Conservation (phyloP, 2,329 filamentous ascomycete genomes). For the Hypoxylon sp. region DNA sequence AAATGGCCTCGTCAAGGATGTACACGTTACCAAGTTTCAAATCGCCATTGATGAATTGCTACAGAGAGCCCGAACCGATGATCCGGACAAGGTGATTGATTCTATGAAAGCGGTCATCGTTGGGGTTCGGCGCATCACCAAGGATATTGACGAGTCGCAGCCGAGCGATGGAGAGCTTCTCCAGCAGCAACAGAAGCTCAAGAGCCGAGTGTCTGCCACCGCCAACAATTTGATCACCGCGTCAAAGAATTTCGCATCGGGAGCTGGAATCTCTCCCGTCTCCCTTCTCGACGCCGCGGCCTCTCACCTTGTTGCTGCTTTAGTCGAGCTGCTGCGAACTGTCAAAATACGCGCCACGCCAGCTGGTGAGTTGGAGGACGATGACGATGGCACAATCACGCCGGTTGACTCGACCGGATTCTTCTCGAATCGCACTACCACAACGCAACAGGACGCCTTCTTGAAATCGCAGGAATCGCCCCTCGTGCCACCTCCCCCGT, state of each 20-base stretch:
- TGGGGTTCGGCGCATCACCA: conserved; percentile 85
- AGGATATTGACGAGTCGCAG: conserved; percentile 76
- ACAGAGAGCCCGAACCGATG: conserved; percentile 78
- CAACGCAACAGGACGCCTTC: conserved; percentile 52
- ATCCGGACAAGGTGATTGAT: conserved; percentile 81
- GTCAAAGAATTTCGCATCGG: conserved; percentile 88
- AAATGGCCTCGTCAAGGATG: conserved; percentile 86
- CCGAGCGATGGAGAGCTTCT: conserved; percentile 66
- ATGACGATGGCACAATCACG: conserved; percentile 76
- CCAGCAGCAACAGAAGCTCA: conserved; percentile 77
- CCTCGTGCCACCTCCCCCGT: conserved; percentile 66
- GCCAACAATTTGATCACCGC: conserved; percentile 97
- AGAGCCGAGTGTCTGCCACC: conserved; percentile 86
- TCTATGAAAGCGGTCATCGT: conserved; percentile 89
- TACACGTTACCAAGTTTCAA: conserved; percentile 95
- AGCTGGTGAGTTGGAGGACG: conserved; percentile 80
- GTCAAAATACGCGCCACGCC: conserved; percentile 87
- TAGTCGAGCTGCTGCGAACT: conserved; percentile 85
- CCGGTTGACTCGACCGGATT: conserved; percentile 77
- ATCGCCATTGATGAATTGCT: conserved; percentile 93
- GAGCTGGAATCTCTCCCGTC: conserved; percentile 89
- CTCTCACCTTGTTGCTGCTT: conserved; percentile 85
- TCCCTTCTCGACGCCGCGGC: conserved; percentile 93
- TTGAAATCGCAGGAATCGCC: conserved; percentile 56
- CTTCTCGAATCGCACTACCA: conserved; percentile 70